Evolutionary conservation across 2,329 filamentous ascomycete genomes (phyloP), one percentile per base, ranked within the genome.

Genomic region (Amauroascus verrucosus): DNA sequence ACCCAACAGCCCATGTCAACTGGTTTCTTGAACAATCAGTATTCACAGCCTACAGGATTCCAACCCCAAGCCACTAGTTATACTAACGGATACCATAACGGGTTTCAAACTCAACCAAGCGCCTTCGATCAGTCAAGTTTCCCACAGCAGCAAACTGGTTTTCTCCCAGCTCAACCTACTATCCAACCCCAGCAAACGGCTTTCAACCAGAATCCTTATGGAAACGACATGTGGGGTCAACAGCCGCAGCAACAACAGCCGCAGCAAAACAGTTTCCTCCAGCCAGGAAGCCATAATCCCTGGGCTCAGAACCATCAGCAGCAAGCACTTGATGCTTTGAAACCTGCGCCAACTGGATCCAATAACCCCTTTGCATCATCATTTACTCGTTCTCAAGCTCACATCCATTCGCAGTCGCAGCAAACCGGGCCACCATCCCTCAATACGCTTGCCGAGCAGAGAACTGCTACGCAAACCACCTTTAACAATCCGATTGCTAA

Each of bases 291-390:
- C 69, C 94, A 97, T 73, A 98, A 98, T 67, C 93, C 93, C 0
- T 98, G 91, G 88, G 86, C 88, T 22, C 77, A 76, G 58, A 78
- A 75, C 61, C 76, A 72, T 57, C 79, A 79, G 56, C 48, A 41
- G 13, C 67, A 72, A 43, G 75, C 82, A n/a, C 64, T 69, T 48
- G 78, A 85, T 50, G 71, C 83, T 1, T 72, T 96, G 58, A 84
- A 86, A 65, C 86, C 89, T 3, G 85, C 88, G 65, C 85, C 87
- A 2, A 98, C 93, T 2, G 93, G 93, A 46, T 97, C 93, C 14
- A 98, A 98, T 75, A 98, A 98, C 67, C 93, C 93, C 1, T 98
- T 98, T 65, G 91, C 93, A 24, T 77, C 80, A 11, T 79, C 84
- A n/a, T 82, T 85, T 64, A 70, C 70, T 55, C 75, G 78, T 54